Evolutionary conservation across 2,329 filamentous ascomycete genomes (phyloP), one percentile per base, ranked within the genome.

Genomic region (Penicillium brevicompactum): DNA sequence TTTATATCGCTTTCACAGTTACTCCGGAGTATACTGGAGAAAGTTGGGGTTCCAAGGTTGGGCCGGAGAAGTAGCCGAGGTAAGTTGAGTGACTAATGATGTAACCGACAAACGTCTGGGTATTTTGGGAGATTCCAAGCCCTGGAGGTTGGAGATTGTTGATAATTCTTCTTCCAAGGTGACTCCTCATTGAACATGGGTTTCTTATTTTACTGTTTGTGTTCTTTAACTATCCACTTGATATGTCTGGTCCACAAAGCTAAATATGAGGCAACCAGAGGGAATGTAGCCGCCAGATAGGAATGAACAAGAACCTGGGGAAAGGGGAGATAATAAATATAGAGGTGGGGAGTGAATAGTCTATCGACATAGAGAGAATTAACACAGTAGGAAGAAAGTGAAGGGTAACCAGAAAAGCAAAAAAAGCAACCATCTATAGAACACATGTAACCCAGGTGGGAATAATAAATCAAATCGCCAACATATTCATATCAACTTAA

Each of bases 351-450:
- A 51, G 42, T 30, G 50, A 54, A 46, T 51, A 47, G 57, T 66
- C 60, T 66, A 67, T 62, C 56, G 55, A 66, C 55, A 65, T 58
- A 56, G 56, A 18, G 43, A 59, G 37, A 55, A 58, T 51, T 61
- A 65, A 65, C 46, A 68, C 60, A 66, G 44, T 46, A 57, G 49
- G 49, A 63, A 63, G 62, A 56, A 64, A 21, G 38, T 27, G 55
- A 59, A 60, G 46, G 48, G 50, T 44, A 56, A 40, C 46, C 18
- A 21, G 47, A 45, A 22, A 41, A 43, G 14, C 43, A 52, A 45
- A 51, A 51, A 41, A 47, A 60, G 32, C 21, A 43, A 52, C 61
- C 37, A 46, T 58, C 52, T 56, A 60, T 55, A 53, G 55, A 44
- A 49, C 45, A 57, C 49, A 45, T 44, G 24, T 22, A 56, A 43